phyloP scores from a whole-genome alignment of 257 asterid genomes.

The Galeopsis tetrahit region DNA sequence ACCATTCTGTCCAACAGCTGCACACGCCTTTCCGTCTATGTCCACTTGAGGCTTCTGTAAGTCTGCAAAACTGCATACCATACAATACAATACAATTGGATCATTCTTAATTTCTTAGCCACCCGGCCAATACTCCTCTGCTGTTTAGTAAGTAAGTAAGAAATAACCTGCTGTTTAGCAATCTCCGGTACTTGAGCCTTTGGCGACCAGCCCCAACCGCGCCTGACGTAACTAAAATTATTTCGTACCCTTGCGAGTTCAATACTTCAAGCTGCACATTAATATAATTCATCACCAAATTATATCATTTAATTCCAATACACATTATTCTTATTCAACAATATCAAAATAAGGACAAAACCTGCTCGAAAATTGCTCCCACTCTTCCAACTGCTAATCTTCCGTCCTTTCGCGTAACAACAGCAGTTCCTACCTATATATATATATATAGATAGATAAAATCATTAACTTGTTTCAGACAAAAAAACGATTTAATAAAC shows the following conservation, averaged over 20 bases:
- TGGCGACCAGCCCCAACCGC: slow-evolving; percentile 84
- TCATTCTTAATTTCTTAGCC: no score
- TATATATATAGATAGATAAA: no score
- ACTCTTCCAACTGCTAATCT: slow-evolving; percentile 71
- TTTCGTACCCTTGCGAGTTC: slow-evolving; percentile 62
- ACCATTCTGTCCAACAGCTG: slow-evolving; percentile 80
- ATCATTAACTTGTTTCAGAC: no score
- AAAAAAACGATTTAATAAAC: no score
- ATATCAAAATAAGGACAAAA: no score
- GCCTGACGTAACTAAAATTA: slow-evolving; percentile 67
- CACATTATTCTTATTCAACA: no score
- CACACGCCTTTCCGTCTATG: slow-evolving; percentile 73
- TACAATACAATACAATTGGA: no score
- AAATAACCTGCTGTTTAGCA: slow-evolving; percentile 64
- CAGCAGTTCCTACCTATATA: slow-evolving; percentile 65
- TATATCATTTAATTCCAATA: no score
- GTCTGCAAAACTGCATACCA: slow-evolving; percentile 68
- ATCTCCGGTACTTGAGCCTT: slow-evolving; percentile 57
- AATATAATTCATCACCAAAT: slow-evolving; percentile 28
- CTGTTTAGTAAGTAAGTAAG: no score
- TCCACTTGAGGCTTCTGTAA: slow-evolving; percentile 73
- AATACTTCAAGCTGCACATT: slow-evolving; percentile 51
- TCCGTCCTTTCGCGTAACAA: slow-evolving; percentile 67
- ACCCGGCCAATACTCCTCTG: no score
- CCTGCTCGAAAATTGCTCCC: slow-evolving; percentile 75